Evolutionary conservation across 2,329 filamentous ascomycete species (phyloP), one percentile per base, ranked within the genome.

Genomic region (Botryotinia convoluta): DNA sequence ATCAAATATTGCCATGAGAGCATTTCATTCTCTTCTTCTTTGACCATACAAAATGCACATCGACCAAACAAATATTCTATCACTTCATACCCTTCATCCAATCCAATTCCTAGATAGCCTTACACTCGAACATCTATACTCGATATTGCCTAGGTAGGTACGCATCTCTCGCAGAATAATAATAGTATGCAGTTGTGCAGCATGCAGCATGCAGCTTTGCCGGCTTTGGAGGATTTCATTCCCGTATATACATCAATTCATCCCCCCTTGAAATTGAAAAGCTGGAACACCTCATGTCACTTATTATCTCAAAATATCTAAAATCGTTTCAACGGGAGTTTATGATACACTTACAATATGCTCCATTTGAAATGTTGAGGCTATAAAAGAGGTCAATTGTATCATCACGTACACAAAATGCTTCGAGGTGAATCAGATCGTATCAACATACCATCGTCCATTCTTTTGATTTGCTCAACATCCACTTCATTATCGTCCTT

Each of bases 371-470:
- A 29, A 68, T 59, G 29, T 45, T 54, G 61, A 72, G 70, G 70
- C 70, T 59, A 54, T 65, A 68, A 68, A 67, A 67, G 48, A 37
- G 70, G 70, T 54, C 65, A 42, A 42, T 5, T 4, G 65, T 68
- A 68, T 67, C 42, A 72, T 60, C 48, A 39, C 42, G 68, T 45
- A 45, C 62, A 72, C 71, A 72, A 72, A 32, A 72, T 72, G 71
- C 62, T 68, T 72, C 71, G n/a, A 67, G 59, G 54, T 68, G 62
- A 48, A 72, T 29, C 39, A 35, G 54, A 42, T 39, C 37, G 29
- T 32, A 37, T 48, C 64, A 68, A 35, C 26, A 42, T 68, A 68
- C 37, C n/a, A 57, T 35, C 35, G 10, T 42, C 9, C 35, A n/a
- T 68, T 68, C 45, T 57, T 68, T 68, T 68, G 48, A 68, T 42